A percentile compares a stretch with the other conserved stretches of the same genome.
phyloP scores from a whole-genome alignment of 805 yeast species.

The Zygoascus flipseniorum region DNA sequence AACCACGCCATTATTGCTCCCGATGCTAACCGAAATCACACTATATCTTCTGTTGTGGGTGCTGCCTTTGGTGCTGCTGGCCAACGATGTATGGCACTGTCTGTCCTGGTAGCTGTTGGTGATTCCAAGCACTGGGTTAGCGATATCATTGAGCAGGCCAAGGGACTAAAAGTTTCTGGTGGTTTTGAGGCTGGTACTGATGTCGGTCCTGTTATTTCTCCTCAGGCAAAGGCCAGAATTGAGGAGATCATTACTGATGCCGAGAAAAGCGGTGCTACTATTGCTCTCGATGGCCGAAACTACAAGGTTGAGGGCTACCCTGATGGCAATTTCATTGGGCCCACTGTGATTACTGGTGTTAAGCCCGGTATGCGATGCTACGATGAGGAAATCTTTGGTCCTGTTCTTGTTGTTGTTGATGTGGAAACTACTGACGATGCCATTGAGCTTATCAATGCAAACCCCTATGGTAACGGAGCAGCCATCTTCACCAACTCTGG shows the following conservation, averaged over 20 bases:
- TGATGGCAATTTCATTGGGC: slow-evolving; percentile 64
- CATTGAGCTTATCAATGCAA: slow-evolving; percentile 51
- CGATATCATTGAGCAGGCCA: slow-evolving; percentile 52
- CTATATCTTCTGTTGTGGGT: slow-evolving; percentile 58
- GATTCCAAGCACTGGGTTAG: slow-evolving; percentile 52
- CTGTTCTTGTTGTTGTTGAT: slow-evolving; percentile 56
- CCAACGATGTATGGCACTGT: slow-evolving; percentile 75
- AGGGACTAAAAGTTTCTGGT: slow-evolving; percentile 48
- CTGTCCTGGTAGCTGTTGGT: slow-evolving; percentile 66
- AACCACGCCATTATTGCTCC: slow-evolving; percentile 68
- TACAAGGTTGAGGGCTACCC: slow-evolving; percentile 40
- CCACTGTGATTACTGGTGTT: slow-evolving; percentile 54
- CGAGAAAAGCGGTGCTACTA: slow-evolving; percentile 52
- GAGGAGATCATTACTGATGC: slow-evolving; percentile 49
- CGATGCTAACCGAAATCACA: slow-evolving; percentile 57
- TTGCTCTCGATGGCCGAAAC: slow-evolving; percentile 57
- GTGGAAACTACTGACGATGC: slow-evolving; percentile 62
- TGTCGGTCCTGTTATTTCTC: slow-evolving; percentile 67
- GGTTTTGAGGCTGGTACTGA: slow-evolving; percentile 59
- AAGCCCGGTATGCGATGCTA: slow-evolving; percentile 64
- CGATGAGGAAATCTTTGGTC: slow-evolving; percentile 72
- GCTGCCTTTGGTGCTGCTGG: slow-evolving; percentile 84
- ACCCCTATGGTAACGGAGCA: slow-evolving; percentile 63
- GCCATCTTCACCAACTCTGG: slow-evolving; percentile 65
- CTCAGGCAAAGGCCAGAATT: slow-evolving; percentile 46